phyloP scores from a whole-genome alignment of 768 basidiomycete species.

The Suillus discolor region DNA sequence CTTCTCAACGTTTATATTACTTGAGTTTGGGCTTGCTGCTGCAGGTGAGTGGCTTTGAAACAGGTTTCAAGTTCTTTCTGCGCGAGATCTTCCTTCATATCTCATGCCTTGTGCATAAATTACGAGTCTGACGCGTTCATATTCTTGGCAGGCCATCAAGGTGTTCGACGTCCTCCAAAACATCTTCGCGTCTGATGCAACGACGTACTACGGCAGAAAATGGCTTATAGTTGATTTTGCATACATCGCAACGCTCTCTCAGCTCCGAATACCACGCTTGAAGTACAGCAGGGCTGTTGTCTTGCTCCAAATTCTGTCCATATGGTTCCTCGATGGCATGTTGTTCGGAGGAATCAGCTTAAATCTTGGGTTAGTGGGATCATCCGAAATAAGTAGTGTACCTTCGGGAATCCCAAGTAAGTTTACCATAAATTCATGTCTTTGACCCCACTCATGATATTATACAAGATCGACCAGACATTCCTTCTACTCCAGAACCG shows the following conservation, averaged over 20 bases:
- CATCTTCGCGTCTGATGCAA: slow-evolving; percentile 47
- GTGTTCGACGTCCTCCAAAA: slow-evolving; percentile 65
- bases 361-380: slow-evolving; percentile 41
- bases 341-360: slow-evolving; percentile 73
- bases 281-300: slow-evolving; percentile 67
- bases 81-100: not conserved
- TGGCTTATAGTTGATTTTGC: slow-evolving; percentile 74
- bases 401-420: slow-evolving; percentile 35
- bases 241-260: slow-evolving; percentile 57
- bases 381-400: slow-evolving; percentile 11
- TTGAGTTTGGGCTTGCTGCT: slow-evolving; percentile 74
- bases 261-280: slow-evolving; percentile 74
- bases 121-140: not conserved
- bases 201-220: slow-evolving; percentile 53
- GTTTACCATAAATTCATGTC: not conserved
- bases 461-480: slow-evolving; percentile 35
- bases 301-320: slow-evolving; percentile 57
- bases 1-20: slow-evolving; percentile 79
- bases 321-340: slow-evolving; percentile 69
- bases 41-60: slow-evolving; percentile 54
- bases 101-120: not conserved
- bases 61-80: not conserved
- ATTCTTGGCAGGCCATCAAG: slow-evolving; percentile 65
- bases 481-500: slow-evolving; percentile 46
- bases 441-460: slow-evolving; percentile 13